phyloP scores from a whole-genome alignment of 2,329 filamentous ascomycete species.

The Reticulascus tulasneorum region DNA sequence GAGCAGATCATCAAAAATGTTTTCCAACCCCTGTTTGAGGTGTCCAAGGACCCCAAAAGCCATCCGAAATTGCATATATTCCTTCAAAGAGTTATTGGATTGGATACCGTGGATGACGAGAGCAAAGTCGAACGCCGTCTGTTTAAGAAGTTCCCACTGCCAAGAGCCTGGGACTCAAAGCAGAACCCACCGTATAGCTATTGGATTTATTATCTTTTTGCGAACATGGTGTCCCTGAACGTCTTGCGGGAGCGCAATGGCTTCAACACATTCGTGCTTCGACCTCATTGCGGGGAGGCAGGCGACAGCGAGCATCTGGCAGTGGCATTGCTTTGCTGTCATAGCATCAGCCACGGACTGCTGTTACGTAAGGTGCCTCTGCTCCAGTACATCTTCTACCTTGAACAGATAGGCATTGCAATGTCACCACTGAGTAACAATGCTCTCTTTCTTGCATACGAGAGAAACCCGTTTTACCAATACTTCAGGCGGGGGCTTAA shows the following conservation, averaged over 20 bases:
- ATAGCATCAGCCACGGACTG: slow-evolving; percentile 95
- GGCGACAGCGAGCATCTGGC: slow-evolving; percentile 96
- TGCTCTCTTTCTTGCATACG: slow-evolving; percentile 91
- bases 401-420: slow-evolving; percentile 96
- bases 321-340: slow-evolving; percentile 84
- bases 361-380: slow-evolving; percentile 90
- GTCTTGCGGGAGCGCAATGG: slow-evolving; percentile 84
- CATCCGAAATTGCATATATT: slow-evolving; percentile 95
- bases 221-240: slow-evolving; percentile 91
- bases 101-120: slow-evolving; percentile 97
- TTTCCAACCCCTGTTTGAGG: slow-evolving; percentile 91
- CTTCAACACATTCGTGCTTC: slow-evolving; percentile 91
- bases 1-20: slow-evolving; percentile 88
- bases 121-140: slow-evolving; percentile 92
- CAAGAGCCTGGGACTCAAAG: slow-evolving; percentile 81
- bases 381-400: slow-evolving; percentile 94
- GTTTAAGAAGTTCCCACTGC: slow-evolving; percentile 93
- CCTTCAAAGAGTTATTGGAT: slow-evolving; percentile 89
- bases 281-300: slow-evolving; percentile 94
- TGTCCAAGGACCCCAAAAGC: slow-evolving; percentile 78
- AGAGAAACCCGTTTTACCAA: slow-evolving; percentile 91
- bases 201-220: slow-evolving; percentile 97
- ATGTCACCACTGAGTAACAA: slow-evolving; percentile 99
- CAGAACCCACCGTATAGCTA: slow-evolving; percentile 99
- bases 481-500: slow-evolving; percentile 96